Percentiles rank a stretch among this genome's conserved stretches.
These are phyloP conservation scores for Paramecium octaurelia DNA, from an alignment of 73 alveolate genomes.

Conservation along the genomic window DNA sequence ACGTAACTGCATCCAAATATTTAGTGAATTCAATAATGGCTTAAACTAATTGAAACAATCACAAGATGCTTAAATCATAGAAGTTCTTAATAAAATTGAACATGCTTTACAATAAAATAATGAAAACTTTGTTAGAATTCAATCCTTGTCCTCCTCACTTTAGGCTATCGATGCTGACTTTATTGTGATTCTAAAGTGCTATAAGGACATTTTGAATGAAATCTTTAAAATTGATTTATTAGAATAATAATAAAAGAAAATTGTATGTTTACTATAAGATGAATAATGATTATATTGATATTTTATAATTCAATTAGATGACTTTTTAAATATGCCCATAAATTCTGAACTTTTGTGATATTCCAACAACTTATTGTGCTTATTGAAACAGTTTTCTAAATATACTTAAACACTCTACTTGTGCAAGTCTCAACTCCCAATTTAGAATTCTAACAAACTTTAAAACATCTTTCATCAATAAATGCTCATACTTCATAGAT, in stretches of 20 bases:
- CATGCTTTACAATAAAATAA: not conserved
- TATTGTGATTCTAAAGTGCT: not conserved
- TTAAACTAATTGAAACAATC: not conserved
- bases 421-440: not conserved
- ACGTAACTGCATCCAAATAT: slow-evolving; percentile 10
- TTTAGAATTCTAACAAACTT: not conserved
- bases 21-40: not conserved
- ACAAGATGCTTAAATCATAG: not conserved
- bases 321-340: slow-evolving; percentile 1
- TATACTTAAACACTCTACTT: not conserved
- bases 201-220: not conserved
- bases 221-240: not conserved
- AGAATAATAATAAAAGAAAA: not conserved
- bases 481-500: not conserved
- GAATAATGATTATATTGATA: not conserved
- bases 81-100: not conserved
- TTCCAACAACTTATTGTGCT: not conserved
- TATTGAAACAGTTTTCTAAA: not conserved
- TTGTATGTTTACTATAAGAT: not conserved
- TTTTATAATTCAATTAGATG: not conserved
- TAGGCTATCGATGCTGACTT: slow-evolving; percentile 7
- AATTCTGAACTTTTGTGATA: not conserved
- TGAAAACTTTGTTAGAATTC: not conserved
- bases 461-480: not conserved
- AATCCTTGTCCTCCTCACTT: not conserved